These are phyloP conservation scores for Chenopodium formosanum DNA, from an alignment of 148 eudicot species.

Conservation along the genomic window DNA sequence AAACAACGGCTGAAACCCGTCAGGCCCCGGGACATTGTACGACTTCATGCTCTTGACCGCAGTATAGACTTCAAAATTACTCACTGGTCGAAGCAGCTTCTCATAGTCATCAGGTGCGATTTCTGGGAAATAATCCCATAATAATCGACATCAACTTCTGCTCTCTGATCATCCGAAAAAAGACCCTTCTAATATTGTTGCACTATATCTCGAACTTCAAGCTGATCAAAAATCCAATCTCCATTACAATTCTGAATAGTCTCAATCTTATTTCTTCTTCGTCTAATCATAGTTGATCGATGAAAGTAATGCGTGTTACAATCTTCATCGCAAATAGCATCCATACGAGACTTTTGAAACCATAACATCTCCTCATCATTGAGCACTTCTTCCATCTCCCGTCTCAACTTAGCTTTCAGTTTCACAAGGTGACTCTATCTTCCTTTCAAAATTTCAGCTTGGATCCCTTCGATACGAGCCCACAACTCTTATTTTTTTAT, in stretches of 20 bases:
- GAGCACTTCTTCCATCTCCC: not conserved
- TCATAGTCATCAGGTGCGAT: too few species aligned
- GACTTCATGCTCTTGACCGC: not conserved
- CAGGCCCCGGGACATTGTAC: not conserved
- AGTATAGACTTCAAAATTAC: not conserved
- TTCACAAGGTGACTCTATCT: not conserved
- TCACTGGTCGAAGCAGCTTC: too few species aligned
- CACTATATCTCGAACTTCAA: not conserved
- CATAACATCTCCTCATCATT: not conserved
- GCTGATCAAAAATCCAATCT: not conserved
- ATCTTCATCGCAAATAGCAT: not conserved
- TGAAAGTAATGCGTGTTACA: not conserved
- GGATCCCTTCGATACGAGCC: not conserved
- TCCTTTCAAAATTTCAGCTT: not conserved
- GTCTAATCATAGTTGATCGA: not conserved
- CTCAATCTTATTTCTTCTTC: not conserved
- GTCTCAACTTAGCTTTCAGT: not conserved
- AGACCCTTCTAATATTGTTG: too few species aligned
- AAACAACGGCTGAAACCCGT: not conserved
- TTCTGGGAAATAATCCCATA: too few species aligned
- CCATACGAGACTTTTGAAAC: slow-evolving; percentile 1
- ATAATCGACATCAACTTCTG: too few species aligned
- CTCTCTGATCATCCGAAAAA: not conserved
- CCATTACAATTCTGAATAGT: not conserved
- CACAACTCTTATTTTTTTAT: not conserved